A percentile compares a stretch with the other conserved stretches of the same genome.
phyloP scores from a whole-genome alignment of 768 basidiomycete genomes.

The Tephrocybe sp. region DNA sequence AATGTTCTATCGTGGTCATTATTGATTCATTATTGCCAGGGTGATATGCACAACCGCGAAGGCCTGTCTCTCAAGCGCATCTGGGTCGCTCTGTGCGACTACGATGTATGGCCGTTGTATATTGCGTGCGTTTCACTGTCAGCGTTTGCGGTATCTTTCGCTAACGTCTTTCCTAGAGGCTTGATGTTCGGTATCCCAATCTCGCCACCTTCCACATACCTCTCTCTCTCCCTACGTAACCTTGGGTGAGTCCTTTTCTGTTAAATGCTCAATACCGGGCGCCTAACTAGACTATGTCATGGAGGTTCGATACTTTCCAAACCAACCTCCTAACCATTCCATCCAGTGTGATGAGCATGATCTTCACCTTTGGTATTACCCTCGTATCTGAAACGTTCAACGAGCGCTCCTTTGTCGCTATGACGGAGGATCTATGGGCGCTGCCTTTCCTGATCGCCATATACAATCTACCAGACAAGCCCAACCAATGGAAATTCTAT shows the following conservation, averaged over 20 bases:
- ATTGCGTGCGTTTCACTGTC: constrained; percentile 34
- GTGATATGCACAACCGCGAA: constrained; percentile 72
- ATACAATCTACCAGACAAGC: constrained; percentile 42
- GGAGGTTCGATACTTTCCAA: constrained; percentile 55
- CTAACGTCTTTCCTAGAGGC: constrained; percentile 30
- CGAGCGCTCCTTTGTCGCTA: constrained; percentile 50
- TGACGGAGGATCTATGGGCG: constrained; percentile 55
- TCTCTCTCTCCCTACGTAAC: constrained; percentile 54
- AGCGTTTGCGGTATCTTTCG: not conserved
- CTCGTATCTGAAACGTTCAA: constrained; percentile 50
- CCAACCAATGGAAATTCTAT: constrained; percentile 53
- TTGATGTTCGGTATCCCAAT: constrained; percentile 52
- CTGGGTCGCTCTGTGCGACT: constrained; percentile 56
- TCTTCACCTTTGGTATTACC: constrained; percentile 49
- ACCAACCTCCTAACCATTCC: constrained; percentile 64
- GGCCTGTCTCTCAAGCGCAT: constrained; percentile 46
- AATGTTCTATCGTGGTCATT: not conserved
- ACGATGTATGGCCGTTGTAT: constrained; percentile 67
- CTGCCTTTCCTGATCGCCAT: constrained; percentile 60
- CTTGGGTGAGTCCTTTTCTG: constrained; percentile 38
- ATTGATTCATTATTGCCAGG: constrained; percentile 25
- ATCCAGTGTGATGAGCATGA: constrained; percentile 44
- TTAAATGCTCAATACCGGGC: not conserved
- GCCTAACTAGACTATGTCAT: not conserved
- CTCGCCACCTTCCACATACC: constrained; percentile 47